Evolutionary conservation across 768 basidiomycete genomes (phyloP).

Genomic region (Collybiopsis luxurians): DNA sequence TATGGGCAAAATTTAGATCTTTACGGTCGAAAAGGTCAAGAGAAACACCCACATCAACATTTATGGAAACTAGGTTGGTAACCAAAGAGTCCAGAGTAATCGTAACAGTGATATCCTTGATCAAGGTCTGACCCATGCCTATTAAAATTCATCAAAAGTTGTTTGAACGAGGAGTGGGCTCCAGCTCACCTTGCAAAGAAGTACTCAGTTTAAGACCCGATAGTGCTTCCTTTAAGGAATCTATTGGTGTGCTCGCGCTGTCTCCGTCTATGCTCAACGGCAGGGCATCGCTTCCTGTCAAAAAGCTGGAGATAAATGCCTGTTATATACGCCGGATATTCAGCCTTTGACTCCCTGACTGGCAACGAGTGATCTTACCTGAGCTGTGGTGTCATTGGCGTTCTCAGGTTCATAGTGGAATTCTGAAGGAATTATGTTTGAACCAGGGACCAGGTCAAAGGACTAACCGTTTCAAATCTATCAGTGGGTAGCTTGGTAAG

Average conservation of each 20-base stretch:
- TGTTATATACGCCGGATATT: conserved; percentile 18
- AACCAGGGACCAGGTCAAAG: conserved; percentile 57
- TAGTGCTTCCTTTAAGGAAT: conserved; percentile 53
- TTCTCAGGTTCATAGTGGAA: conserved; percentile 68
- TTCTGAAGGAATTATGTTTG: conserved; percentile 50
- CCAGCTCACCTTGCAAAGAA: conserved; percentile 41
- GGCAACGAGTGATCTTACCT: conserved; percentile 27
- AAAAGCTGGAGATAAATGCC: conserved; percentile 57
- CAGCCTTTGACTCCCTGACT: neutral
- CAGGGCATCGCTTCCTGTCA: conserved; percentile 48
- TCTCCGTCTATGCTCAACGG: conserved; percentile 61
- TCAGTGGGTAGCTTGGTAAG: neutral
- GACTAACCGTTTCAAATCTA: conserved; percentile 28
- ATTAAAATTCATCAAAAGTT: conserved; percentile 3
- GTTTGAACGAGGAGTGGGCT: neutral
- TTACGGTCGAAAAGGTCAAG: neutral
- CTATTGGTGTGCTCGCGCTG: conserved; percentile 55
- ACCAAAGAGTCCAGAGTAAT: conserved; percentile 50
- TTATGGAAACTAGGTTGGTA: conserved; percentile 48
- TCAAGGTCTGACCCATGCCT: conserved; percentile 52
- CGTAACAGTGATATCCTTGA: conserved; percentile 52
- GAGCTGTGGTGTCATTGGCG: conserved; percentile 65
- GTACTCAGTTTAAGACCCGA: conserved; percentile 49
- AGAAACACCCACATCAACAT: conserved; percentile 49
- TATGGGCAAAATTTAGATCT: conserved; percentile 12